Conservation (phyloP, 192 early-diverging fungal species). For the Coemansia sp. region DNA sequence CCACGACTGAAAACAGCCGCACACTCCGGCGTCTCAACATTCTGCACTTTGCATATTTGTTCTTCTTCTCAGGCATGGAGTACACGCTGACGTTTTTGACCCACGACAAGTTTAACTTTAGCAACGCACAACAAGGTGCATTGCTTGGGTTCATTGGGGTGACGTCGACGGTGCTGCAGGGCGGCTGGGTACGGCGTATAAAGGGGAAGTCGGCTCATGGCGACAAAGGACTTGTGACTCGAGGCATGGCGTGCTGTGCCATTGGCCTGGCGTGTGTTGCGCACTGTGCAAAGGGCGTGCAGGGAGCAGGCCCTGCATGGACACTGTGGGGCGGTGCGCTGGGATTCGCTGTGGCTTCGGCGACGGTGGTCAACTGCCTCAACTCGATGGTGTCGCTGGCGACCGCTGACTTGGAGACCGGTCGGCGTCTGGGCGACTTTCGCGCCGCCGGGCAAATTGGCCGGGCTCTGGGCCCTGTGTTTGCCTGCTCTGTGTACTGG, state of each 20-base stretch:
- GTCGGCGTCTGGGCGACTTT: conserved; percentile 80
- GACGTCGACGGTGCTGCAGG: conserved; percentile 84
- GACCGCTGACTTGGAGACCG: conserved; percentile 49
- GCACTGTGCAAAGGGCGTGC: neutral
- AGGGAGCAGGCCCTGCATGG: conserved; percentile 56
- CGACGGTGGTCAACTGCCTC: conserved; percentile 91
- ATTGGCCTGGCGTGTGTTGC: conserved; percentile 11
- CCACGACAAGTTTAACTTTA: conserved; percentile 84
- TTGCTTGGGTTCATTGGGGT: conserved; percentile 88
- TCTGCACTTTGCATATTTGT: conserved; percentile 84
- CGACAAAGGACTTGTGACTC: conserved; percentile 57
- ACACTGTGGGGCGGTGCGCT: conserved; percentile 72
- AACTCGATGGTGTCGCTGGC: conserved; percentile 61
- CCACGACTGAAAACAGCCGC: neutral
- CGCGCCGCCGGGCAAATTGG: conserved; percentile 89
- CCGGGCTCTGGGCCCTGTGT: conserved; percentile 81
- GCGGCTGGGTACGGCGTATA: conserved; percentile 84
- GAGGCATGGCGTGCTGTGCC: conserved; percentile 10
- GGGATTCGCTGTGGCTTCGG: conserved; percentile 88
- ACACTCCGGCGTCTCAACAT: conserved; percentile 59
- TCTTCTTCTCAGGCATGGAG: conserved; percentile 97
- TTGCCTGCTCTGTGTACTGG: conserved; percentile 88
- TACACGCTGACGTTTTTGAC: conserved; percentile 98
- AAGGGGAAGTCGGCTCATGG: conserved; percentile 56
- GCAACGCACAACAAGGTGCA: conserved; percentile 84